Evolutionary conservation across 73 alveolate species (phyloP), one percentile per base, ranked within the genome.

Genomic region (Stentor coeruleus): DNA sequence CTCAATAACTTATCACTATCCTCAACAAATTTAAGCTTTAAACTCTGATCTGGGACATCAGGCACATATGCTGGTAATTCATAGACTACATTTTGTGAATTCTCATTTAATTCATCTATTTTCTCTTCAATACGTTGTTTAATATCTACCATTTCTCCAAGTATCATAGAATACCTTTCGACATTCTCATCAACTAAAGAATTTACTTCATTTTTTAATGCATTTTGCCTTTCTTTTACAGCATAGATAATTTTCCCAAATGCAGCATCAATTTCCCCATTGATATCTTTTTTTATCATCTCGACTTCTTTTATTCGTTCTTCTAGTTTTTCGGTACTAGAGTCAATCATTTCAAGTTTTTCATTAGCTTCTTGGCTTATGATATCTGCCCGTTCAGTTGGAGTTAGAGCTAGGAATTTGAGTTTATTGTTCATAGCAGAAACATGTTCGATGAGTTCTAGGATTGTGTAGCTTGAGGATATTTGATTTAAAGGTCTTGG

Each of bases 381-480:
- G n/a, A 31, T 15, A 26, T 20, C 33, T 1, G 14, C n/a, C 33
- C 39, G n/a, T 33, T 66, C 42, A 26, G 36, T 11, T 66, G 36
- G 79, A 66, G 79, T 20, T 40, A 66, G 39, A 20, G n/a, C 33
- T 26, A 66, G 39, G 79, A 20, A 66, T 33, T 66, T 66, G 20
- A 66, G 33, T 11, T 20, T 66, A 20, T 66, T 20, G 36, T 20
- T 11, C 79, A 66, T 26, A 2, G n/a, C 42, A 66, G 39, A 26
- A 26, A 66, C 37, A 1, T 33, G 36, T 2, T 66, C 79, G n/a
- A 66, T 66, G 20, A 66, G 37, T 14, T 66, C 79, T 1, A 66
- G 79, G 39, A 66, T 66, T 28, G n/a, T 20, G 39, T 28, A 66
- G 11, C 40, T 28, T 20, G n/a, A 31, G 33, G 79, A 66, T 28